Conservation (phyloP, 2,329 filamentous ascomycete species). For the Cladosporium sphaerospermum region DNA sequence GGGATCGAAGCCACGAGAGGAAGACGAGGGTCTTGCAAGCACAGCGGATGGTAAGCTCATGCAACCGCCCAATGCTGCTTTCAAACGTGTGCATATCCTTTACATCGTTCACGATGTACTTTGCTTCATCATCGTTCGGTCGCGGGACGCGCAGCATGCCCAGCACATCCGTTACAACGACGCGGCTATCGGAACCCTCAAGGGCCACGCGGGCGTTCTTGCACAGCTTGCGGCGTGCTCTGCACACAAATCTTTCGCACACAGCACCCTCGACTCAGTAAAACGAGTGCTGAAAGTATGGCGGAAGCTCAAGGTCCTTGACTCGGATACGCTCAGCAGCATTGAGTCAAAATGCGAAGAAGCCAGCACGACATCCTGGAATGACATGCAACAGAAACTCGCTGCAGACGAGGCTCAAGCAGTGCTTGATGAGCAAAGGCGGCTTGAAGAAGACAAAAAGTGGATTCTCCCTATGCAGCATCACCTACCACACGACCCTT, state of each 20-base stretch:
- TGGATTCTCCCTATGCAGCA: slow-evolving; percentile 22
- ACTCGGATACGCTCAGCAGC: not conserved
- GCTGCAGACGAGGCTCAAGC: slow-evolving; percentile 7
- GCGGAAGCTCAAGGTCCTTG: slow-evolving; percentile 7
- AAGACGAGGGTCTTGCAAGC: slow-evolving; percentile 13
- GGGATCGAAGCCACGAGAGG: slow-evolving; percentile 8
- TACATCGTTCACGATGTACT: slow-evolving; percentile 19
- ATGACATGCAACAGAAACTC: slow-evolving; percentile 7
- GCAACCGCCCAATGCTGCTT: slow-evolving; percentile 17
- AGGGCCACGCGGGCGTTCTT: slow-evolving; percentile 1
- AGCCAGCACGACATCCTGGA: slow-evolving; percentile 4
- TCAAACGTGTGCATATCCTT: slow-evolving; percentile 20
- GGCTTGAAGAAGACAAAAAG: slow-evolving; percentile 10
- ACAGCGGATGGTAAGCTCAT: slow-evolving; percentile 13
- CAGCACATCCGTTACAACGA: not conserved
- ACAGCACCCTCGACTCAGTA: not conserved
- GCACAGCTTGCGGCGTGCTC: slow-evolving; percentile 12
- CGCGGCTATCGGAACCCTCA: slow-evolving; percentile 1
- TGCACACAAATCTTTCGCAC: not conserved
- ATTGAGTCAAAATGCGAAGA: not conserved
- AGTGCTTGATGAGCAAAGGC: slow-evolving; percentile 8
- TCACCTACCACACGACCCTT: slow-evolving; percentile 21
- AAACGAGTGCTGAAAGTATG: slow-evolving; percentile 4
- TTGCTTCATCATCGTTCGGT: not conserved
- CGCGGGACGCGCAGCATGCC: not conserved